Evolutionary conservation across 1,139 yeast genomes (phyloP).

Genomic region (Kodamaea sp.): DNA sequence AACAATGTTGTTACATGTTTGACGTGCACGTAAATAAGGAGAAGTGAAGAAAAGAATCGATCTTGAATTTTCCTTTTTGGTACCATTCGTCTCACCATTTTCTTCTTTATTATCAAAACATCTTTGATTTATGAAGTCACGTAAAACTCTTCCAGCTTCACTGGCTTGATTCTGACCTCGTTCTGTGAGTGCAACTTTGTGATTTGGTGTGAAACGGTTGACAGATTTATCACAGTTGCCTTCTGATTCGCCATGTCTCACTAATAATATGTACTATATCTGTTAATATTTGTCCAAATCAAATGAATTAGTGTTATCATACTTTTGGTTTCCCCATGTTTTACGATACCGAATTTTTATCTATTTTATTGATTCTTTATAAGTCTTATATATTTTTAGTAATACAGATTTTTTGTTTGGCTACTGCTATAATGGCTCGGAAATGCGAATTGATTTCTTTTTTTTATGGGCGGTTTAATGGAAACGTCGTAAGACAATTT

Average conservation of each 20-base stretch:
- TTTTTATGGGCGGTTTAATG: no score
- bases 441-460: no score
- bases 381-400: no score
- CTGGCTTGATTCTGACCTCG: slow-evolving; percentile 67
- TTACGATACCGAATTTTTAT: not conserved
- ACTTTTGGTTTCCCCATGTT: slow-evolving; percentile 60
- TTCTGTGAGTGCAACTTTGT: slow-evolving; percentile 65
- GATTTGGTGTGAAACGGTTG: slow-evolving; percentile 74
- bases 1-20: slow-evolving; percentile 68
- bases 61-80: slow-evolving; percentile 18
- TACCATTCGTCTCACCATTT: slow-evolving; percentile 3
- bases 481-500: no score
- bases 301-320: slow-evolving; percentile 16
- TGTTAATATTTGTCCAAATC: slow-evolving; percentile 7
- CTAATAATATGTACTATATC: slow-evolving; percentile 61
- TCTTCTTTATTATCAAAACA: slow-evolving; percentile 31
- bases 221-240: slow-evolving; percentile 82
- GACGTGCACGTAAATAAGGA: slow-evolving; percentile 78
- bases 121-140: slow-evolving; percentile 46
- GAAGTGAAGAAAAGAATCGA: slow-evolving; percentile 67
- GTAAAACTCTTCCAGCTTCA: slow-evolving; percentile 61
- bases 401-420: no score
- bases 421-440: no score
- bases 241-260: slow-evolving; percentile 90
- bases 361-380: no score